Evolutionary conservation across 768 basidiomycete genomes (phyloP).

Genomic region (Phlegmacium glaucopus): DNA sequence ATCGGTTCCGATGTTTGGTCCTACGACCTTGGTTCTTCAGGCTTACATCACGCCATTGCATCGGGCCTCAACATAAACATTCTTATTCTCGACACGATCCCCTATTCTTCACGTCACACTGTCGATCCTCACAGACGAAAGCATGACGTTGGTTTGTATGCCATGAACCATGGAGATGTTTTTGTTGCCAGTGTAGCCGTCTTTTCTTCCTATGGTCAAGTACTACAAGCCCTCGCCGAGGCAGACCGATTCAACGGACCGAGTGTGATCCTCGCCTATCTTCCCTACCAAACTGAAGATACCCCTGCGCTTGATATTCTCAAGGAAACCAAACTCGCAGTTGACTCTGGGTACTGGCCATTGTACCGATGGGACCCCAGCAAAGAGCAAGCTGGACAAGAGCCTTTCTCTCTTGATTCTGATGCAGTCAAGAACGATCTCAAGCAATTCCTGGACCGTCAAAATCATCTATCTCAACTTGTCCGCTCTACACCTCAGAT

Average conservation of each 20-base stretch:
- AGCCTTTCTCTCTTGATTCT: slow-evolving; percentile 91
- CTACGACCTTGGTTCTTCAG: slow-evolving; percentile 93
- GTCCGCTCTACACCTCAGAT: slow-evolving; percentile 77
- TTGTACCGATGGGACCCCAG: slow-evolving; percentile 96
- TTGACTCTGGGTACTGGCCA: slow-evolving; percentile 97
- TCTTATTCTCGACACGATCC: slow-evolving; percentile 89
- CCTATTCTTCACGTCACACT: slow-evolving; percentile 77
- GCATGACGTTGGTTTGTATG: slow-evolving; percentile 96
- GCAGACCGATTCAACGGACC: slow-evolving; percentile 90
- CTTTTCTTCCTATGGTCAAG: slow-evolving; percentile 93
- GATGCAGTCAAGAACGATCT: slow-evolving; percentile 93
- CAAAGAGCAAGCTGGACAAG: slow-evolving; percentile 69
- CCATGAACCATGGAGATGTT: slow-evolving; percentile 97
- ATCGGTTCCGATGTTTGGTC: slow-evolving; percentile 98
- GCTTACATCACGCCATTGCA: slow-evolving; percentile 91
- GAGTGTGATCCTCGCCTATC: slow-evolving; percentile 88
- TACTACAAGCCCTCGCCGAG: slow-evolving; percentile 86
- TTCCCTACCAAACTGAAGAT: slow-evolving; percentile 81
- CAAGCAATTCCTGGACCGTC: slow-evolving; percentile 89
- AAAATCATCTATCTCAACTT: slow-evolving; percentile 96
- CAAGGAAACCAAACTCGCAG: slow-evolving; percentile 95
- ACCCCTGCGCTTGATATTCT: slow-evolving; percentile 83
- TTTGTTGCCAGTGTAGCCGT: slow-evolving; percentile 95
- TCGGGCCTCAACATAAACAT: slow-evolving; percentile 92
- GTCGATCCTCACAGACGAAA: slow-evolving; percentile 76